Base-by-base conservation (phyloP, 257 asterid genomes). In the Solanum etuberosum region DNA sequence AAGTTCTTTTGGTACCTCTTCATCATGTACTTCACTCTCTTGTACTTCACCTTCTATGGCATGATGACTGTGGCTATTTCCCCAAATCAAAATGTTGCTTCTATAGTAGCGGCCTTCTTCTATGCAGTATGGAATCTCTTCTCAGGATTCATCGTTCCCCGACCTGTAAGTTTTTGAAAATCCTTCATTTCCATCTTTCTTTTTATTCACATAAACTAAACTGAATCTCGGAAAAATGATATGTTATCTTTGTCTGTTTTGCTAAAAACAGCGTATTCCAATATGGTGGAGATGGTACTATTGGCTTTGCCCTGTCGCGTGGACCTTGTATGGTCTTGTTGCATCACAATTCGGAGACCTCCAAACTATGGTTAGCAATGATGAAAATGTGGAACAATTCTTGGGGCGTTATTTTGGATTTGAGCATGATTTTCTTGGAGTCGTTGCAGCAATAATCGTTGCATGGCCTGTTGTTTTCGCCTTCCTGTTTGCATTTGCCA, bases 261-360 rank as follows among this genome's bases (percentile, higher is more conserved):
- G 20, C 13, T 43, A 9, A 35, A 37, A 38, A 46, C 89, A 92
- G 95, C 77, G 90, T 3, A 91, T 91, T 18, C 95, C 95, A 3
- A 83, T 91, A 82, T 93, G 93, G 95, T 93, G 96, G 96, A 92
- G 93, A 87, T 93, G 96, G 96, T 90, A 85, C 72, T 88, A 88
- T 74, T 90, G 94, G 96, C 90, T 68, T n/a, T 78, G 77, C 38
- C 96, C 94, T 1, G 86, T 90, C 4, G 57, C 96, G 0, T 93
- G 92, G 93, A 89, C 94, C 3, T 38, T 93, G 29, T 93, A 93
- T 42, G 96, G 94, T 21, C 83, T 93, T 6, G 83, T 87, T 4
- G 88, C 91, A 25, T 91, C 95, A 61, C 94, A 93, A 46, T 89
- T 89, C 38, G 94, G 91, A 65, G 92, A 93, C 37, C 34, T 90